These are phyloP conservation scores for Imleria badia DNA, from an alignment of 768 basidiomycete species.

Conservation along the genomic window DNA sequence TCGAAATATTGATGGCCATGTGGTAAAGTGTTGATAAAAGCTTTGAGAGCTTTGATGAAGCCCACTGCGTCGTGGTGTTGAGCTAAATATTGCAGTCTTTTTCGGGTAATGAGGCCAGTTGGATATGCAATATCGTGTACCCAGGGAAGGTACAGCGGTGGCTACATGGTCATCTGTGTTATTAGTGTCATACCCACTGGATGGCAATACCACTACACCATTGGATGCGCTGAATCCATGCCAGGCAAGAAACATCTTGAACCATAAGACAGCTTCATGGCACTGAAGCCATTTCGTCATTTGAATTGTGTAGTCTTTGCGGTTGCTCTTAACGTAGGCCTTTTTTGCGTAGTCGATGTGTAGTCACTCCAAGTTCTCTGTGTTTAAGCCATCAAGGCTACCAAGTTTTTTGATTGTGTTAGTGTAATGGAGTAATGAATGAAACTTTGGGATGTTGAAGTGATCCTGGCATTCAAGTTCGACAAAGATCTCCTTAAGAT, in stretches of 20 bases:
- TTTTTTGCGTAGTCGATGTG: conserved; percentile 1
- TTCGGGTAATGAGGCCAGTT: not conserved
- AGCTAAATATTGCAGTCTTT: not conserved
- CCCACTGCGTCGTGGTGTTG: not conserved
- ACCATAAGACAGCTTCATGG: not conserved
- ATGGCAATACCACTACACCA: no score
- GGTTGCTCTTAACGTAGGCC: not conserved
- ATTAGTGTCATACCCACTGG: no score
- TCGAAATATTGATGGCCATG: not conserved
- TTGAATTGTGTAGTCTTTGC: not conserved
- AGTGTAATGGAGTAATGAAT: not conserved
- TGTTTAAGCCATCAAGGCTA: not conserved
- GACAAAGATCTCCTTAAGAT: not conserved
- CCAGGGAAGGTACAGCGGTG: no score
- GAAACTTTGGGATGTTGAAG: not conserved
- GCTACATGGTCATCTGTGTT: no score
- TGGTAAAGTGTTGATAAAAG: not conserved
- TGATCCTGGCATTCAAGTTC: not conserved
- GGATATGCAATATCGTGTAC: not conserved
- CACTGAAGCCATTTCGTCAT: not conserved
- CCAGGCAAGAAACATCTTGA: not conserved
- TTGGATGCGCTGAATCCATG: no score
- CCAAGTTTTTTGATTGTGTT: not conserved
- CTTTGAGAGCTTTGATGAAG: not conserved
- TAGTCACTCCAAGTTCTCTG: not conserved